Evolutionary conservation across 257 asterid species (phyloP).

Genomic region (Solanum sitiens): DNA sequence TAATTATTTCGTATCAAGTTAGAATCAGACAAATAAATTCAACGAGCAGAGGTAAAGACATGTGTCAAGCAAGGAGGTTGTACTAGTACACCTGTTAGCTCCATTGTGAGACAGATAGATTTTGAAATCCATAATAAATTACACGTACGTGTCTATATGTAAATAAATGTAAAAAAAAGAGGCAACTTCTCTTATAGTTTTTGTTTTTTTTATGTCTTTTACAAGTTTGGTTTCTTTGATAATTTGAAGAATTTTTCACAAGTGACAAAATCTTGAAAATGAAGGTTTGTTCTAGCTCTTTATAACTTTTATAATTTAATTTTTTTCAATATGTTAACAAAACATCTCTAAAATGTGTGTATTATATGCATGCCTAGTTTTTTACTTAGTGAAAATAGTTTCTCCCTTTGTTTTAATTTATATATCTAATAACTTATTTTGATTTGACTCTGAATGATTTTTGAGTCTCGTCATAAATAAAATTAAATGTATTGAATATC

Average conservation of each 20-base stretch:
- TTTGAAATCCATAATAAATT: not conserved
- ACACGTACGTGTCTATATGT: constrained; percentile 4
- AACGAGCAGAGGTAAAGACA: not conserved
- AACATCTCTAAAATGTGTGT: not conserved
- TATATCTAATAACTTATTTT: no score
- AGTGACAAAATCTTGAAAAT: not conserved
- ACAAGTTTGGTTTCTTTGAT: not conserved
- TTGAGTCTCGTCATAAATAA: no score
- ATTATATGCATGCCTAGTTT: no score
- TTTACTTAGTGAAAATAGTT: no score
- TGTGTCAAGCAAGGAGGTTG: constrained; percentile 4
- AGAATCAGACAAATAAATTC: not conserved
- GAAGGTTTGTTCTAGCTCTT: not conserved
- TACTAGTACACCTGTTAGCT: not conserved
- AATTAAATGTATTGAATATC: no score
- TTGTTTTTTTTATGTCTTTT: not conserved
- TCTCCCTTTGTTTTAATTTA: no score
- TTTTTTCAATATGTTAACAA: not conserved
- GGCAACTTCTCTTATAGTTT: not conserved
- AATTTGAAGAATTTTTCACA: not conserved
- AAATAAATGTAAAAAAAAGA: not conserved
- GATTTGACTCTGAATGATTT: no score
- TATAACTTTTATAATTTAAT: not conserved
- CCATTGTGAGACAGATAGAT: not conserved
- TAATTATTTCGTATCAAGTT: not conserved